These are phyloP conservation scores for Fusarium austroafricanum DNA, from an alignment of 2,329 filamentous ascomycete species.

Conservation along the genomic window DNA sequence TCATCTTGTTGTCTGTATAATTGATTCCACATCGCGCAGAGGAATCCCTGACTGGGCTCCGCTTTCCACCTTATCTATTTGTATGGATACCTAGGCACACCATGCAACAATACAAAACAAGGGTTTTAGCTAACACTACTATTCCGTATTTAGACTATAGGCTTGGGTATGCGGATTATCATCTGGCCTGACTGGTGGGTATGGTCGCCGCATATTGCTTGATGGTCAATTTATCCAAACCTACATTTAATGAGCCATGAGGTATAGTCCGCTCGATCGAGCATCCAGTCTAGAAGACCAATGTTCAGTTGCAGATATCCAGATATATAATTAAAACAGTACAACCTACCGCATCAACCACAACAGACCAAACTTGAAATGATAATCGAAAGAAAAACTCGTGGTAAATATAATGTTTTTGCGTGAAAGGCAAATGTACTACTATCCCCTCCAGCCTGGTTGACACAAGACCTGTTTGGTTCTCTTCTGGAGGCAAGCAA, in stretches of 20 bases:
- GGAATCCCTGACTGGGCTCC: too few species aligned
- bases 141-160: too few species aligned
- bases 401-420: background rate
- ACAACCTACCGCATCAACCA: background rate
- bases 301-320: background rate
- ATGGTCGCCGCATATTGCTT: background rate
- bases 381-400: background rate
- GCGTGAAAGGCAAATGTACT: slow-evolving; percentile 1
- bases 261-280: background rate
- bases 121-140: background rate
- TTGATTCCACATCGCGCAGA: too few species aligned
- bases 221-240: background rate
- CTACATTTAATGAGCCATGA: background rate
- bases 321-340: background rate
- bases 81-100: too few species aligned
- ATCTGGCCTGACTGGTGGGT: too few species aligned
- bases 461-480: slow-evolving; percentile 3
- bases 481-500: slow-evolving; percentile 8
- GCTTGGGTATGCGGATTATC: too few species aligned
- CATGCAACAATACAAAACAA: background rate
- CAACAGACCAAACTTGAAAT: background rate
- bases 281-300: background rate
- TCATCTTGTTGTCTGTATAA: too few species aligned
- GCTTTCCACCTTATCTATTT: too few species aligned
- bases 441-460: background rate